Evolutionary conservation across 2,329 filamentous ascomycete genomes (phyloP).

Genomic region (Penicillium griseofulvum): DNA sequence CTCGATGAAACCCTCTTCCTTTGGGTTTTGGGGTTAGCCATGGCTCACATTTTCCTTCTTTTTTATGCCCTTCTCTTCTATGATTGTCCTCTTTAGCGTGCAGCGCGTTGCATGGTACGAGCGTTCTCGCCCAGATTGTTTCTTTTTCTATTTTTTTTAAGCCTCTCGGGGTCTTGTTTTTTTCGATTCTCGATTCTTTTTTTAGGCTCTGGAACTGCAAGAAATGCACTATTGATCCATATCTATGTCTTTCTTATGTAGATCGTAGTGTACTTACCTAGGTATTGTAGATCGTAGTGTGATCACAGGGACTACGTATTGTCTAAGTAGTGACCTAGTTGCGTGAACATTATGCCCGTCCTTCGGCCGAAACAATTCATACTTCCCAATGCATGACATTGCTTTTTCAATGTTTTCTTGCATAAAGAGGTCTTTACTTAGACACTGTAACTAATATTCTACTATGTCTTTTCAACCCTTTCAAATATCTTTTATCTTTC

Average conservation of each 20-base stretch:
- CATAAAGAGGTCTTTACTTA: too few relatives aligned
- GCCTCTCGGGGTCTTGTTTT: background rate
- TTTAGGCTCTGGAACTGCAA: background rate
- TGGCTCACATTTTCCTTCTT: background rate
- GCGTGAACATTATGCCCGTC: too few relatives aligned
- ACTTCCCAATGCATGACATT: too few relatives aligned
- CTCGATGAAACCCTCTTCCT: background rate
- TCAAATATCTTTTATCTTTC: too few relatives aligned
- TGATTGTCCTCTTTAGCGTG: slow-evolving; percentile 22
- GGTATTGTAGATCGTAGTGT: too few relatives aligned
- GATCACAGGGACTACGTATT: too few relatives aligned
- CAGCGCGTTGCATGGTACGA: slow-evolving; percentile 23
- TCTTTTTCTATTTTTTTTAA: slow-evolving; percentile 7
- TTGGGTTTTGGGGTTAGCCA: background rate
- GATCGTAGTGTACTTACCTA: too few relatives aligned
- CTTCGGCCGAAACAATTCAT: too few relatives aligned
- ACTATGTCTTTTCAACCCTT: too few relatives aligned
- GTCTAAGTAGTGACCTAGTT: too few relatives aligned
- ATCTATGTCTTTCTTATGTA: background rate
- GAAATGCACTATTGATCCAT: background rate
- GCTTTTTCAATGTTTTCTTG: too few relatives aligned
- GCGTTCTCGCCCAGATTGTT: slow-evolving; percentile 15
- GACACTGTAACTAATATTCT: too few relatives aligned
- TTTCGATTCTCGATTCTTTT: slow-evolving; percentile 13
- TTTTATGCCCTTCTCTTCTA: background rate